phyloP scores from a whole-genome alignment of 2,329 filamentous ascomycete species.

The Colletotrichum caudatum region DNA sequence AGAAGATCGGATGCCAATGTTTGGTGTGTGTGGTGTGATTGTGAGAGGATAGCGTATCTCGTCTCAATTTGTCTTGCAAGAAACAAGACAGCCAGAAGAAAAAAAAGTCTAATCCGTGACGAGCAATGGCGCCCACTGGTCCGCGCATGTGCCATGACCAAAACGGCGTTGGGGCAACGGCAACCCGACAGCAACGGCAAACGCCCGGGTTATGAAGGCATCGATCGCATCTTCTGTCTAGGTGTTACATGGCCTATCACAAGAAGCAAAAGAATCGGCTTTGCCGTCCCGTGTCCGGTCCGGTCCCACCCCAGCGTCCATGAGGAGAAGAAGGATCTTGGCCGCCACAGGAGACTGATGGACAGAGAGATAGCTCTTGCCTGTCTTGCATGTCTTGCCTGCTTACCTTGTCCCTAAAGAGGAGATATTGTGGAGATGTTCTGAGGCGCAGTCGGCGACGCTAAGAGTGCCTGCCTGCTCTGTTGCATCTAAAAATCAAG shows the following conservation, averaged over 20 bases:
- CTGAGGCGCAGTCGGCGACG: slow-evolving; percentile 32
- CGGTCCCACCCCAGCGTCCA: not conserved
- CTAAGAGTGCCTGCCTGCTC: slow-evolving; percentile 29
- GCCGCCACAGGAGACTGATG: not conserved
- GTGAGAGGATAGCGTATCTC: not conserved
- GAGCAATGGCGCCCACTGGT: not conserved
- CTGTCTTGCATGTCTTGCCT: not conserved
- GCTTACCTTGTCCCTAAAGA: not conserved
- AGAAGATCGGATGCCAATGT: slow-evolving; percentile 15
- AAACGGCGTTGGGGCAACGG: not conserved
- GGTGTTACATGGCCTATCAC: not conserved
- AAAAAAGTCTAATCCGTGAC: slow-evolving; percentile 1
- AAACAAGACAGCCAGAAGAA: not conserved
- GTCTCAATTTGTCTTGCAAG: not conserved
- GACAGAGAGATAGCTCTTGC: not conserved
- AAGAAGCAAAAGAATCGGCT: not conserved
- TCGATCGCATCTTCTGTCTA: not conserved
- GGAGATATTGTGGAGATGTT: slow-evolving; percentile 5
- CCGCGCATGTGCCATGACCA: not conserved
- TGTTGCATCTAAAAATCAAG: slow-evolving; percentile 11
- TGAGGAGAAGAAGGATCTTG: not conserved
- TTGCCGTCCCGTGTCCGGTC: not conserved
- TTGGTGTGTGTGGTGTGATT: not conserved
- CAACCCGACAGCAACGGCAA: not conserved
- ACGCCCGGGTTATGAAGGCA: not conserved